Conservation (phyloP, 805 yeast species). For the Metschnikowia proteae region DNA sequence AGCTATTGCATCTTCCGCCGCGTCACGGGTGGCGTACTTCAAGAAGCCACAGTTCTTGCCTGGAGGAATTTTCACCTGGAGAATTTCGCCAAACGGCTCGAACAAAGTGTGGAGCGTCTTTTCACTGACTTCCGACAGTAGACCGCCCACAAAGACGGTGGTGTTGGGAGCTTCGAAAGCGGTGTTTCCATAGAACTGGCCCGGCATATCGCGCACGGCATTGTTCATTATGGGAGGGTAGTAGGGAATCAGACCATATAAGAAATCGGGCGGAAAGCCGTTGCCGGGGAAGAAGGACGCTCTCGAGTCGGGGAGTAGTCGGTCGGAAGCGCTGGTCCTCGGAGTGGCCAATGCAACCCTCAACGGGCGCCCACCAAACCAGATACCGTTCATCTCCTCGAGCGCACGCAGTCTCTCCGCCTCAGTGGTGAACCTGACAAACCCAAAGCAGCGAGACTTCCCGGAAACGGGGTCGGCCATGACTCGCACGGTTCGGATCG, state of each 20-base stretch:
- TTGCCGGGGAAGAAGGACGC: background rate
- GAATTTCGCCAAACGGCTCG: conserved; percentile 68
- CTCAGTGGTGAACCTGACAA: conserved; percentile 71
- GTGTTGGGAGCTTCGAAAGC: conserved; percentile 57
- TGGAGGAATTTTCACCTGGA: conserved; percentile 69
- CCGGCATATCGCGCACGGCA: background rate
- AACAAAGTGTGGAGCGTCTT: conserved; percentile 57
- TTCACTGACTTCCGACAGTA: conserved; percentile 62
- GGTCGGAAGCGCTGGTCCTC: conserved; percentile 34
- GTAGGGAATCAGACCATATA: conserved; percentile 4
- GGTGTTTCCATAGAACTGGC: conserved; percentile 1
- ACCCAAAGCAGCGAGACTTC: conserved; percentile 74
- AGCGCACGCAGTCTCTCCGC: conserved; percentile 65
- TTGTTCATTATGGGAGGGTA: conserved; percentile 2
- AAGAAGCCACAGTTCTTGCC: conserved; percentile 89
- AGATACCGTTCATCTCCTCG: conserved; percentile 71
- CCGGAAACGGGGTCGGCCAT: conserved; percentile 85
- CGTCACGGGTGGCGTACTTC: conserved; percentile 68
- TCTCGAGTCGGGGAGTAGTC: conserved; percentile 1
- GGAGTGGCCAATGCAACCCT: conserved; percentile 81
- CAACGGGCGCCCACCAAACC: conserved; percentile 75
- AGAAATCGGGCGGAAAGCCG: background rate
- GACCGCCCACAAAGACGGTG: conserved; percentile 75
- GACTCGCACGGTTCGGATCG: conserved; percentile 76
- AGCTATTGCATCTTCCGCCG: conserved; percentile 81